phyloP scores from a whole-genome alignment of 106 monocot genomes.

The Allium fistulosum region DNA sequence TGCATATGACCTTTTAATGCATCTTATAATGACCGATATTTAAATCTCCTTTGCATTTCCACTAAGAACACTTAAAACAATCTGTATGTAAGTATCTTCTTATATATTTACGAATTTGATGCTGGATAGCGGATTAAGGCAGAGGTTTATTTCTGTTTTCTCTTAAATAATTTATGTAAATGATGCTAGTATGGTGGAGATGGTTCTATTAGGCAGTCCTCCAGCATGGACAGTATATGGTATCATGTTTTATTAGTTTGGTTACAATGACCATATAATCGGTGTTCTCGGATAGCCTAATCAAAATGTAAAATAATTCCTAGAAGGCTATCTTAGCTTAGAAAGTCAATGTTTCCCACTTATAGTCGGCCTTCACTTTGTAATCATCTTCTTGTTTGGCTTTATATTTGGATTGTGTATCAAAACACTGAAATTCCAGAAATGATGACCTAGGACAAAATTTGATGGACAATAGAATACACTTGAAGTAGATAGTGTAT shows the following conservation, averaged over 20 bases:
- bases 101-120: no score
- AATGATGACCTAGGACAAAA: conserved; percentile 15
- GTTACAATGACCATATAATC: conserved; percentile 28
- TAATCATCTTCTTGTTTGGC: conserved; percentile 40
- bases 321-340: conserved; percentile 45
- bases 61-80: no score
- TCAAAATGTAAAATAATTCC: conserved; percentile 36
- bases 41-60: no score
- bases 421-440: conserved; percentile 64
- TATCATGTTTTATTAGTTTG: conserved; percentile 53
- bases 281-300: conserved; percentile 30
- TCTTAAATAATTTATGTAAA: conserved; percentile 14
- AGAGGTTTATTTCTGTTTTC: no score
- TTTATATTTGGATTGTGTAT: conserved; percentile 34
- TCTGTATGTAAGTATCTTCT: no score
- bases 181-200: conserved; percentile 82
- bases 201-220: conserved; percentile 82
- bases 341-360: conserved; percentile 29
- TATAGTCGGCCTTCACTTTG: conserved; percentile 32
- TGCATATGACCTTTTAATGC: no score
- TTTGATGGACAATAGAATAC: no score
- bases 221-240: conserved; percentile 69
- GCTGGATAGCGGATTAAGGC: no score
- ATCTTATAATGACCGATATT: no score
- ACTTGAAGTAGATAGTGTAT: no score